Percentiles rank a stretch among this genome's conserved stretches.
Conservation (phyloP, 169 alveolate species). For the Babesia ovis region DNA sequence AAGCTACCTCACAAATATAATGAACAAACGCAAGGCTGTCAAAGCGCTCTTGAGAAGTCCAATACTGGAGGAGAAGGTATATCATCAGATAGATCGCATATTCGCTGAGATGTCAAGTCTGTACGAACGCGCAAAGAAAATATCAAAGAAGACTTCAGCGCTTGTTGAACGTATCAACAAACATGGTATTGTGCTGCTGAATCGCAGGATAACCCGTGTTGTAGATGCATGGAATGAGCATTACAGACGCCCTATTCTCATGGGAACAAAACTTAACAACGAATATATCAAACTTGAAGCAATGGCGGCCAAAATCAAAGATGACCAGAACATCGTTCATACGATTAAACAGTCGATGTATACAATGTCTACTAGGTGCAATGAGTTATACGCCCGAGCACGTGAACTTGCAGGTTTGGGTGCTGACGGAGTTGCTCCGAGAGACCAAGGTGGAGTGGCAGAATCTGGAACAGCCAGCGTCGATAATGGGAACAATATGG, state of each 20-base stretch:
- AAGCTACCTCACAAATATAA: slow-evolving; percentile 10
- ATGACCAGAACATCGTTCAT: slow-evolving; percentile 4
- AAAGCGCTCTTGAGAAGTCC: slow-evolving; percentile 16
- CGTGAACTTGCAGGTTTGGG: slow-evolving; percentile 18
- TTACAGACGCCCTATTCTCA: slow-evolving; percentile 26
- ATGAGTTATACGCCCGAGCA: slow-evolving; percentile 14
- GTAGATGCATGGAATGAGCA: slow-evolving; percentile 23
- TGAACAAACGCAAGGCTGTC: slow-evolving; percentile 19
- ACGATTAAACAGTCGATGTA: slow-evolving; percentile 16
- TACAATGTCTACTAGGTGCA: slow-evolving; percentile 25
- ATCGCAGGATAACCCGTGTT: slow-evolving; percentile 7
- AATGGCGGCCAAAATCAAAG: slow-evolving; percentile 6
- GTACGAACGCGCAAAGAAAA: not conserved
- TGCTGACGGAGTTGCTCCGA: not conserved
- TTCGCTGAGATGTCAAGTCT: not conserved
- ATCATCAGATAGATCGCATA: not conserved
- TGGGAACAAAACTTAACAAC: slow-evolving; percentile 15
- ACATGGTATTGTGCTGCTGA: not conserved
- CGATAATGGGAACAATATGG: not conserved
- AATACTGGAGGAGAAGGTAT: not conserved
- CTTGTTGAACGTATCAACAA: not conserved
- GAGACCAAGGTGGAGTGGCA: not conserved
- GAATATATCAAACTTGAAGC: not conserved
- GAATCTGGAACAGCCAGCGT: too few relatives aligned
- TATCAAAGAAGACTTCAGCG: not conserved